Base-by-base conservation (phyloP, 768 basidiomycete genomes). In the Xerocomellus chrysenteron region DNA sequence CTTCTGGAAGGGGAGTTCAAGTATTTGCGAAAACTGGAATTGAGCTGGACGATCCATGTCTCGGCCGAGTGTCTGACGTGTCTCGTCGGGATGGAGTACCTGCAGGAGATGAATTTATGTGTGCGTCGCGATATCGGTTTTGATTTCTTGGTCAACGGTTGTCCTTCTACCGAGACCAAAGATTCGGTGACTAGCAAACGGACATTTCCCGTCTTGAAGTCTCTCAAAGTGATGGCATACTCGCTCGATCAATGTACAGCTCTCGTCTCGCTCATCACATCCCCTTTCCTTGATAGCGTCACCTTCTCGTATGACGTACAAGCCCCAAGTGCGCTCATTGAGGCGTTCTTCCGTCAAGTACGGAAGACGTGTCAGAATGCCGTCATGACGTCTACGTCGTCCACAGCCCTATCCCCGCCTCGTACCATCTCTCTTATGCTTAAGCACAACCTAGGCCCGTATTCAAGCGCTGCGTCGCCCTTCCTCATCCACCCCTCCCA, bases 181-280 rank as follows among this genome's bases (percentile, higher is more conserved):
- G 19, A 14, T 50, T n/a, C 14, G 11, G 24, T 10, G 4, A 33
- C 42, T 14, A 13, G 16, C 42, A 47, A 54, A 46, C 60, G 42
- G 41, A 60, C 58, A 4, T 73, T 72, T 46, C 62, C 66, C 5
- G 47, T 43, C 44, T 49, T 72, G 35, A 68, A 44, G 40, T 55
- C 47, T n/a, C 39, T 73, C 47, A 72, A 63, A 35, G 52, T 72
- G 47, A 32, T 48, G 44, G 61, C 70, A 21, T 26, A 59, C 26
- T 59, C 62, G 17, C 72, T 73, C 14, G 59, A 63, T 3, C 69
- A 69, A 51, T 73, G 72, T 41, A 65, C 64, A 13, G 61, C 64
- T 6, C 58, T 72, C 17, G 4, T 71, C 3, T 58, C 65, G 33
- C 54, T 66, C 41, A 51, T 69, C 48, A 56, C 62, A 14, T 69